Evolutionary conservation across 108 stramenopile species (phyloP).

Genomic region (Cyclotella choctawhatcheeana): DNA sequence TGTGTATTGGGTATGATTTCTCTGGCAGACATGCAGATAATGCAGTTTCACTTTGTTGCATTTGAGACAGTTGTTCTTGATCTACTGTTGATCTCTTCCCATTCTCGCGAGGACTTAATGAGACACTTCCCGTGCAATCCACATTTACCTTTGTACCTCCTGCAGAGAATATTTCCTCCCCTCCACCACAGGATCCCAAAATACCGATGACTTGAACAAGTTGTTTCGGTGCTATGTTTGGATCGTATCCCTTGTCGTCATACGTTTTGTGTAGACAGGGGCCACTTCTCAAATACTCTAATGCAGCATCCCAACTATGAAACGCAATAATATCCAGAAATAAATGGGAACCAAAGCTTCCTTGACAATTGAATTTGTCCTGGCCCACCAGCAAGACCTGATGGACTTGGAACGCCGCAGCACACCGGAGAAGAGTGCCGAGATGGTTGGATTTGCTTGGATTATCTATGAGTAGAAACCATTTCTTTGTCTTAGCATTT

Average conservation of each 20-base stretch:
- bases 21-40: conserved; percentile 4
- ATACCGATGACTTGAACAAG: conserved; percentile 47
- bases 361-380: conserved; percentile 65
- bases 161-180: conserved; percentile 41
- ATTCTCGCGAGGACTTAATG: conserved; percentile 8
- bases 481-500: conserved; percentile 34
- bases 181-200: conserved; percentile 50
- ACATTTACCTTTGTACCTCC: conserved; percentile 36
- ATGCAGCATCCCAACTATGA: conserved; percentile 63
- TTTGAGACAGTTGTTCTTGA: background rate
- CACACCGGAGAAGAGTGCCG: conserved; percentile 82
- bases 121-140: conserved; percentile 25
- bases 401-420: conserved; percentile 74
- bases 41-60: background rate
- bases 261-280: conserved; percentile 4
- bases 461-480: conserved; percentile 76
- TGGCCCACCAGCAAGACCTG: conserved; percentile 74
- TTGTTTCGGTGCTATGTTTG: background rate
- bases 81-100: background rate
- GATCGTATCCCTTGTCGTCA: background rate
- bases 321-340: conserved; percentile 76
- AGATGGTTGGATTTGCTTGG: conserved; percentile 78
- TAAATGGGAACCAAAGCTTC: conserved; percentile 76
- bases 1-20: conserved; percentile 41
- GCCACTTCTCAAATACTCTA: conserved; percentile 43